phyloP scores from a whole-genome alignment of 176 grass and related monocot genomes.

The Tillandsia leiboldiana region DNA sequence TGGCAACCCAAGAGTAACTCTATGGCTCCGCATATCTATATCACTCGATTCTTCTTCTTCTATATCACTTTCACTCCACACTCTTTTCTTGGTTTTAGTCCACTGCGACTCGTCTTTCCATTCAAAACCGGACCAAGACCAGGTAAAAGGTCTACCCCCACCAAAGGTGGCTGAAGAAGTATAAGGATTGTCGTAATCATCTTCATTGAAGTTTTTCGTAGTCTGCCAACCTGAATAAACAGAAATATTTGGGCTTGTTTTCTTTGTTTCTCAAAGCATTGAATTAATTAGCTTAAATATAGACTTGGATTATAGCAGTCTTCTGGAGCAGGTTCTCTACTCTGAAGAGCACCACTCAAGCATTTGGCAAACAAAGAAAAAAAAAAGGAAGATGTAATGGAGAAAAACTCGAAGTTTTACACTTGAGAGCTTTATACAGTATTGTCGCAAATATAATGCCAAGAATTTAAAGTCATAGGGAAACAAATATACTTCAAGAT shows the following conservation, averaged over 20 bases:
- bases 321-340: too few species aligned
- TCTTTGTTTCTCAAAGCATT: conserved; percentile 5
- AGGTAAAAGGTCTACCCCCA: conserved; percentile 48
- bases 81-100: conserved; percentile 35
- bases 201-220: conserved; percentile 37
- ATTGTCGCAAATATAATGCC: too few species aligned
- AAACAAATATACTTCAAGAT: too few species aligned
- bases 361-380: too few species aligned
- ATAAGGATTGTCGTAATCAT: conserved; percentile 8
- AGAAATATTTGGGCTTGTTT: not conserved
- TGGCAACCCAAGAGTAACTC: conserved; percentile 64
- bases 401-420: too few species aligned
- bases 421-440: too few species aligned
- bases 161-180: conserved; percentile 27
- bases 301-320: too few species aligned
- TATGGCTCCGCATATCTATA: conserved; percentile 33
- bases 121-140: conserved; percentile 31
- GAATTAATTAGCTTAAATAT: not conserved
- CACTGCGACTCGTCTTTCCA: conserved; percentile 47
- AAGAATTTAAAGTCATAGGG: too few species aligned
- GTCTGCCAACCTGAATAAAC: conserved; percentile 25
- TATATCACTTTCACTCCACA: conserved; percentile 73
- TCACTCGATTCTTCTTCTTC: conserved; percentile 38
- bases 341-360: too few species aligned
- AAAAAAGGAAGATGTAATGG: too few species aligned